Evolutionary conservation across 75 land plant genomes (phyloP).

Genomic region (Sequoia sempervirens): DNA sequence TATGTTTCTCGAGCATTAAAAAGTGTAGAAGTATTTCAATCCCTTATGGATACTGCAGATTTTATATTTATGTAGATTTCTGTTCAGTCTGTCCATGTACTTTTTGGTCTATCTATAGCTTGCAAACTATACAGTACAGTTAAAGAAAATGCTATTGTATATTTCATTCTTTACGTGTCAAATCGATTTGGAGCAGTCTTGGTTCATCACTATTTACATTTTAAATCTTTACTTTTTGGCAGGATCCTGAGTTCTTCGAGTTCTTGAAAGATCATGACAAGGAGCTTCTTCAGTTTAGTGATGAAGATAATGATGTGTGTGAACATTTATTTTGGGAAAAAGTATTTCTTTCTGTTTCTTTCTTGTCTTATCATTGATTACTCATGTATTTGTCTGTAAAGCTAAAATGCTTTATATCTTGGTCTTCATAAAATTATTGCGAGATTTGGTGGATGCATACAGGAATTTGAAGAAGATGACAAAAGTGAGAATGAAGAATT

Average conservation of each 20-base stretch:
- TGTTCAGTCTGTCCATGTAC: background rate
- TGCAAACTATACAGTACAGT: background rate
- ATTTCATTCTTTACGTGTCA: background rate
- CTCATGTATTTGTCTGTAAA: background rate
- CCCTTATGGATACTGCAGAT: background rate
- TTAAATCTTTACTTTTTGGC: constrained; percentile 9
- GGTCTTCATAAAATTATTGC: background rate
- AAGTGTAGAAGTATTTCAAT: background rate
- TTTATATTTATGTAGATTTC: background rate
- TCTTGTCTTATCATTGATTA: background rate
- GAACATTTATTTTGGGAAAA: background rate
- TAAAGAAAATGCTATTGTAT: background rate
- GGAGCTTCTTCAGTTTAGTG: constrained; percentile 81
- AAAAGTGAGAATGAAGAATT: constrained; percentile 25
- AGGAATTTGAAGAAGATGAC: constrained; percentile 15
- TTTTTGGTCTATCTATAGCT: background rate
- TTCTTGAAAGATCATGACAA: constrained; percentile 81
- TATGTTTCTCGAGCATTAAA: background rate
- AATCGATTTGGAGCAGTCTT: background rate
- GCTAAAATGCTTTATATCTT: background rate
- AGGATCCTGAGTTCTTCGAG: constrained; percentile 93
- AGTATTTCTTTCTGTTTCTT: background rate
- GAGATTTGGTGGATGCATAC: background rate
- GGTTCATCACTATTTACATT: background rate
- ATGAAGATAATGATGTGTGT: constrained; percentile 64